Base-by-base conservation (phyloP, 352 stramenopile species). In the Pythium apleroticum region DNA sequence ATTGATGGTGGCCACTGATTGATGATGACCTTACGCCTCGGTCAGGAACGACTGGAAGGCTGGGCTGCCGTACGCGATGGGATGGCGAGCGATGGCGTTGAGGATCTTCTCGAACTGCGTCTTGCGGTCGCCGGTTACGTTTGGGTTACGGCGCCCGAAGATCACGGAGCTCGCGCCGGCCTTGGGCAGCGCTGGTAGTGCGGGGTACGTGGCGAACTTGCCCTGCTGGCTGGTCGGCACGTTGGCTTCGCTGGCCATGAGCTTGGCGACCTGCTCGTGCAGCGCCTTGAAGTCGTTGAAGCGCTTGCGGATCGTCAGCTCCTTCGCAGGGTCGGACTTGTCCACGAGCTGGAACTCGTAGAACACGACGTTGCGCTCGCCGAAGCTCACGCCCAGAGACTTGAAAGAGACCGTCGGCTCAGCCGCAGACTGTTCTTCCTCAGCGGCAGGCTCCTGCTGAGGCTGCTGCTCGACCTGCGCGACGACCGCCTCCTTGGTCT, bases 251-350 rank as follows among this genome's bases (percentile, higher is more conserved):
- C 75, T 86, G 17, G 72, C 75, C 77, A 90, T 86, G 59, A 88
- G 66, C 52, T 73, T 80, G 28, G 73, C 65, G 22, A 90, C 65
- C 52, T 81, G 61, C 0, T 56, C 66, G 64, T 90, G 73, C 48
- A 92, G 74, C 10, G 69, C 37, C 68, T 90, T 92, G 69, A 92
- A 90, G 68, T 92, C 81, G 60, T 83, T 90, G 71, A 81, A 92
- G 27, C 84, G 80, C 65, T 92, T 92, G 45, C 74, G 78, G 37
- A 90, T 62, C 60, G 76, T 74, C 3, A 80, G 25, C 17, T 86
- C 73, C 60, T 77, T 69, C 37, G 64, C 75, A 14, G 77, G 75
- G 53, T 86, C 71, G 7, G 73, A 53, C 27, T 71, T 66, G 62
- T 83, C 76, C 4, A 49, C 73, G 49, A 68, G 75, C 58, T 80